Evolutionary conservation across 2,329 filamentous ascomycete species (phyloP).

Genomic region (Alternaria ventricosa): DNA sequence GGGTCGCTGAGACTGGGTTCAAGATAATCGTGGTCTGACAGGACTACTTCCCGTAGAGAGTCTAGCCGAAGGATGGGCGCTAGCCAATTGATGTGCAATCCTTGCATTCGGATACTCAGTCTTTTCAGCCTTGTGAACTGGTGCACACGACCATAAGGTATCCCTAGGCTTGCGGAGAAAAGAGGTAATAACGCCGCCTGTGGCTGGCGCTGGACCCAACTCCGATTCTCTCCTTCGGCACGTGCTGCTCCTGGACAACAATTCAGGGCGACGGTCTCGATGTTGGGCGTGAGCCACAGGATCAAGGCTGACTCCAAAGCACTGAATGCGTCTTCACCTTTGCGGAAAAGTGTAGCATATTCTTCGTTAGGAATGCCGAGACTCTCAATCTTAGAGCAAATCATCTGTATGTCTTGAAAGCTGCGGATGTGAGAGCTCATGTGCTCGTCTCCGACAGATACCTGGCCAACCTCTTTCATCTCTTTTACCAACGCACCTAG

Average conservation of each 20-base stretch:
- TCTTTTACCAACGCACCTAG: not conserved
- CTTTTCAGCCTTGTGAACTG: not conserved
- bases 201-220: not conserved
- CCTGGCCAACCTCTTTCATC: not conserved
- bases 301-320: not conserved
- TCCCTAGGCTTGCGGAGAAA: not conserved
- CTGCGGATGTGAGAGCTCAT: not conserved
- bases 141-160: not conserved
- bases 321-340: not conserved
- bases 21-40: not conserved
- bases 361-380: not conserved
- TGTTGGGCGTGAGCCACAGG: not conserved
- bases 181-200: not conserved
- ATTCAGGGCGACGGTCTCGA: not conserved
- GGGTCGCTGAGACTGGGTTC: not conserved
- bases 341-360: not conserved
- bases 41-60: not conserved
- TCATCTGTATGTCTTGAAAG: not conserved
- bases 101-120: not conserved
- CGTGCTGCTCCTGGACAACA: not conserved
- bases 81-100: not conserved
- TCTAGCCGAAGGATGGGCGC: not conserved
- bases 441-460: not conserved
- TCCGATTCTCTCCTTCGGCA: no score
- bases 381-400: not conserved